These are phyloP conservation scores for Chenopodium suecicum DNA, from an alignment of 148 eudicot genomes.

Conservation along the genomic window DNA sequence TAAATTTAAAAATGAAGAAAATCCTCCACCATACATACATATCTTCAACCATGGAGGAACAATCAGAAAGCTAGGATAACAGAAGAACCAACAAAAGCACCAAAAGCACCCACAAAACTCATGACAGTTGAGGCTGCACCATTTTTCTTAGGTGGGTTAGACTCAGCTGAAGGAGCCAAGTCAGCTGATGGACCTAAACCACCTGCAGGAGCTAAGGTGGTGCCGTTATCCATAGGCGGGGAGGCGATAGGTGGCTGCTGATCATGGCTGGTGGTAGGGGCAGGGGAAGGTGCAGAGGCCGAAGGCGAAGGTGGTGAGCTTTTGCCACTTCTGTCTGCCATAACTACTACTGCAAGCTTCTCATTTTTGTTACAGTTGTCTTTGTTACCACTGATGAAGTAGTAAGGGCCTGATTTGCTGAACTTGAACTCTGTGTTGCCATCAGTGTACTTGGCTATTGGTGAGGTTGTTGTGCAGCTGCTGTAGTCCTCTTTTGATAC, in stretches of 20 bases:
- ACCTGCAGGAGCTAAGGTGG: slow-evolving; percentile 40
- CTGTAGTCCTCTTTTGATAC: slow-evolving; percentile 63
- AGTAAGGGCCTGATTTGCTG: slow-evolving; percentile 63
- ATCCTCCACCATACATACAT: background rate
- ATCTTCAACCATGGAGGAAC: background rate
- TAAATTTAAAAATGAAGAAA: background rate
- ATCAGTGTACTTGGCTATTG: slow-evolving; percentile 47
- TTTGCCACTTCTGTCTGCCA: slow-evolving; percentile 58
- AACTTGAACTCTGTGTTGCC: slow-evolving; percentile 67
- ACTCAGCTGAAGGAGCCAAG: slow-evolving; percentile 44
- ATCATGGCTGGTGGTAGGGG: slow-evolving; percentile 11
- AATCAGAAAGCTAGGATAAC: slow-evolving; percentile 49
- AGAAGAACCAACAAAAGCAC: slow-evolving; percentile 53
- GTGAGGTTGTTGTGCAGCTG: slow-evolving; percentile 59
- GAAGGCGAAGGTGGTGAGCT: slow-evolving; percentile 16
- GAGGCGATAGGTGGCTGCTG: slow-evolving; percentile 36
- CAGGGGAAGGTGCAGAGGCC: slow-evolving; percentile 24
- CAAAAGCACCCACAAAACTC: slow-evolving; percentile 40
- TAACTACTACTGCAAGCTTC: slow-evolving; percentile 57
- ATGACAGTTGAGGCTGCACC: slow-evolving; percentile 33
- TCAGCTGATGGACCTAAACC: background rate
- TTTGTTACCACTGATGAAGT: slow-evolving; percentile 78
- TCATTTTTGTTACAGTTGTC: slow-evolving; percentile 75
- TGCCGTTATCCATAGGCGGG: slow-evolving; percentile 14
- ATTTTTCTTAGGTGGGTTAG: slow-evolving; percentile 33